These are phyloP conservation scores for Hortaea werneckii DNA, from an alignment of 2,329 filamentous ascomycete species.

Conservation along the genomic window DNA sequence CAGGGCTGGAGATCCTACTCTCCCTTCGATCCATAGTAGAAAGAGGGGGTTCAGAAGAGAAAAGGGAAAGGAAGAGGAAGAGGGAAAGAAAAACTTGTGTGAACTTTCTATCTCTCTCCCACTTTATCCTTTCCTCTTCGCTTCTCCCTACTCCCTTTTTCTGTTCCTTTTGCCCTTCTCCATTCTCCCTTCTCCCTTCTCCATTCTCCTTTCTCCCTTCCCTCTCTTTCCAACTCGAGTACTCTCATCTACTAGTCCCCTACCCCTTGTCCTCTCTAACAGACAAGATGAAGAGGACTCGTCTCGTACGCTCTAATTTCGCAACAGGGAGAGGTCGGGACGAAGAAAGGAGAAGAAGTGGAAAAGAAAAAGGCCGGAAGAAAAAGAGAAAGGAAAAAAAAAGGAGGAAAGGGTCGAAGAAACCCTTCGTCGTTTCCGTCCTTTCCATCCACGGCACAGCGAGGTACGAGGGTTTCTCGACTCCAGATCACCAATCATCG, in stretches of 20 bases:
- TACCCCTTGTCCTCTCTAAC: neutral
- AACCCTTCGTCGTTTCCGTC: too few species aligned
- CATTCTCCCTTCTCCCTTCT: neutral
- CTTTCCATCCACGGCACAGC: neutral
- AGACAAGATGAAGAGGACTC: neutral
- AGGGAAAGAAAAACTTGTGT: too few species aligned
- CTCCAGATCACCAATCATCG: conserved; percentile 66
- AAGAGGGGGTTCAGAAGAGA: neutral
- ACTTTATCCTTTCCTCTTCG: neutral
- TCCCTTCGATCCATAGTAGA: too few species aligned
- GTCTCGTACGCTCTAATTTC: neutral
- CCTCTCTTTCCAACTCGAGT: neutral
- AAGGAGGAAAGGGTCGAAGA: neutral
- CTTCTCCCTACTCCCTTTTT: too few species aligned
- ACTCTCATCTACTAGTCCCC: neutral
- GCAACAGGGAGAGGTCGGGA: too few species aligned
- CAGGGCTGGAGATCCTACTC: too few species aligned
- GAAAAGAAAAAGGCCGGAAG: too few species aligned
- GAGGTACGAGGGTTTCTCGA: too few species aligned
- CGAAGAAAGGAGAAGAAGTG: too few species aligned
- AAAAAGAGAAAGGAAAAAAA: too few species aligned
- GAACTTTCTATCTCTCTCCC: neutral
- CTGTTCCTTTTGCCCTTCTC: neutral
- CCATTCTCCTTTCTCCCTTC: neutral
- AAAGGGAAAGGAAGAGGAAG: neutral